Conservation (phyloP, 148 eudicot genomes). For the Simmondsia chinensis region DNA sequence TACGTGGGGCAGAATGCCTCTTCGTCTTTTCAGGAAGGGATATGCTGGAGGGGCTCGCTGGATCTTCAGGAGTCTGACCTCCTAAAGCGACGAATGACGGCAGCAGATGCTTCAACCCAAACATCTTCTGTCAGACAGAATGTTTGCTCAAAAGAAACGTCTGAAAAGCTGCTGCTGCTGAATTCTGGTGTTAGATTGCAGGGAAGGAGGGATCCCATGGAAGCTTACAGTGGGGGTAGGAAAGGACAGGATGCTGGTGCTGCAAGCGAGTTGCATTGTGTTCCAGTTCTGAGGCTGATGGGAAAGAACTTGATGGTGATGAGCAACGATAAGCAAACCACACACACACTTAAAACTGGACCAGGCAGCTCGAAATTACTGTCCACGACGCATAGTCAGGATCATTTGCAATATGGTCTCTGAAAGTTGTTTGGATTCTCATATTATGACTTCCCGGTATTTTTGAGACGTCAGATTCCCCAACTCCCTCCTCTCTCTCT, state of each 20-base stretch:
- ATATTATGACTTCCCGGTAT: not conserved
- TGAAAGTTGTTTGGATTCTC: not conserved
- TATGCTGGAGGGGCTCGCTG: conserved; percentile 20
- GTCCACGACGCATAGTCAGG: conserved; percentile 2
- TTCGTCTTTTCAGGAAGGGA: conserved; percentile 42
- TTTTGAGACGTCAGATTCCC: not conserved
- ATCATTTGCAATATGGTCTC: too few relatives aligned
- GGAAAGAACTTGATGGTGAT: conserved; percentile 81
- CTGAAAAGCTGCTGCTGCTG: conserved; percentile 10
- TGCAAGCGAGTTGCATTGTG: conserved; percentile 39
- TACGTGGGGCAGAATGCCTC: conserved; percentile 11
- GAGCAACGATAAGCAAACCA: conserved; percentile 38
- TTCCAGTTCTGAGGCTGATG: conserved; percentile 73
- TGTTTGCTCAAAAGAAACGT: conserved; percentile 12
- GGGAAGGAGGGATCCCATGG: conserved; percentile 5
- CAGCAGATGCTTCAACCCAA: conserved; percentile 11
- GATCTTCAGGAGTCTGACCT: conserved; percentile 38
- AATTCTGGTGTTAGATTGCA: conserved; percentile 7
- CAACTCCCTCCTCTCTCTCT: too few relatives aligned
- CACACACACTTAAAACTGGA: conserved; percentile 13
- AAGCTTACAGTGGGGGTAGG: conserved; percentile 9
- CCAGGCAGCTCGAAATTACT: conserved; percentile 3
- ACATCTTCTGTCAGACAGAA: conserved; percentile 10
- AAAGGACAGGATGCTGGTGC: conserved; percentile 30
- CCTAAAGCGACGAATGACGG: conserved; percentile 20